A percentile compares a stretch with the other conserved stretches of the same genome.
phyloP scores from a whole-genome alignment of 2,329 filamentous ascomycete genomes.

The Huntiella omanensis region DNA sequence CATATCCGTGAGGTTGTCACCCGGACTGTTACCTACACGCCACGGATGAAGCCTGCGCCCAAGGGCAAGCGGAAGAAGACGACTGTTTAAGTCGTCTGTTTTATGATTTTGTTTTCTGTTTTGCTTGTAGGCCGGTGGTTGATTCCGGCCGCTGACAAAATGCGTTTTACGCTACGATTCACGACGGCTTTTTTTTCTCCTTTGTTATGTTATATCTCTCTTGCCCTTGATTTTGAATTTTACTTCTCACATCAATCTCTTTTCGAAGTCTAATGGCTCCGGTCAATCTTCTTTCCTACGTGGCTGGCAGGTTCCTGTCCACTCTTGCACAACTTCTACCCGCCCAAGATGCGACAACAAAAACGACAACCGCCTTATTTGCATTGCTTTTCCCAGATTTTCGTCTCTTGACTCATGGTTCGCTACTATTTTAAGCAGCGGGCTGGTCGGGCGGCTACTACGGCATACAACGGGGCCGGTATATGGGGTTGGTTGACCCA shows the following conservation, averaged over 20 bases:
- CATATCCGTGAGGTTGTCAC: constrained; percentile 81
- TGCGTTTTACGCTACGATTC: constrained; percentile 4
- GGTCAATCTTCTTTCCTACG: background rate
- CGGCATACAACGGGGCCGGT: no score
- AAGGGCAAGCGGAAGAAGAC: constrained; percentile 80
- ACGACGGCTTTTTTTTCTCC: constrained; percentile 5
- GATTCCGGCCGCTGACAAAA: background rate
- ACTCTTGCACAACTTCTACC: no score
- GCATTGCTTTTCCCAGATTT: no score
- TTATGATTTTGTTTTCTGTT: background rate
- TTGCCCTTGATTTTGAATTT: background rate
- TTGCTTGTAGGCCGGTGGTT: constrained; percentile 2
- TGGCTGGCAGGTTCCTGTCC: no score
- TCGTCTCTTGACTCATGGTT: no score
- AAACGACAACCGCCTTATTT: no score
- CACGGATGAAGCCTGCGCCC: constrained; percentile 68
- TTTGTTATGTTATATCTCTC: constrained; percentile 5
- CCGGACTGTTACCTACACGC: constrained; percentile 83
- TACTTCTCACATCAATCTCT: background rate
- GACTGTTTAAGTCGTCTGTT: background rate
- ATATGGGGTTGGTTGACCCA: no score
- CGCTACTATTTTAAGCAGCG: no score
- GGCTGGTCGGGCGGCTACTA: no score
- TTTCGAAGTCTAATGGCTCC: background rate
- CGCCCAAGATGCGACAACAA: no score